Base-by-base conservation (phyloP, 352 stramenopile genomes). In the Pseudoperonospora humuli region DNA sequence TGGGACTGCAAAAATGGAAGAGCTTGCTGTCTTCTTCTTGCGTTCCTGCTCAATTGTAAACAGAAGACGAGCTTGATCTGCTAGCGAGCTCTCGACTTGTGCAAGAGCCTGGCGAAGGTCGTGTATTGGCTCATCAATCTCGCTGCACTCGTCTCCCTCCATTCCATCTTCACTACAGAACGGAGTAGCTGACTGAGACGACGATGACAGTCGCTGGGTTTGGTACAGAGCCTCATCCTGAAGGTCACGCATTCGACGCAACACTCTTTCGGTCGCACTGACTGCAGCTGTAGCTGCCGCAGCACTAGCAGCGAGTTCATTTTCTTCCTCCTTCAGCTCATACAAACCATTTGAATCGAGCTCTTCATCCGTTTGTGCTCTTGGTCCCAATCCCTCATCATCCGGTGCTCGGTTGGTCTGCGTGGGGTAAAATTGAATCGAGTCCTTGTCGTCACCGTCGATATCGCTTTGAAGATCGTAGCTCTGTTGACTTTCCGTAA, bases 71-170 rank as follows among this genome's bases (percentile, higher is more conserved):
- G 66, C 67, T 45, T 85, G 67, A 45, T 73, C 64, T 6, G 67
- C 73, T 27, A 85, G 61, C 7, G 73, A 68, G 38, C 54, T 68
- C 49, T 81, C 62, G 3, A 81, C 68, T 36, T 78, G 59, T 11
- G 56, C 44, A 13, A 80, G 64, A 28, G 57, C 58, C 25, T 54
- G 51, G 1, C 47, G 48, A 6, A 62, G 34, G 25, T 67, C 52
- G 56, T 47, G 46, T 28, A 70, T 50, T 10, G 56, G 35, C 13
- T 54, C 53, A 25, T 60, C 39, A 10, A 53, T 39, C 15, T 54
- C 54, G 17, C 33, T 57, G 26, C 36, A 39, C 15, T 37, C 24
- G 35, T 49, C 45, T 37, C 41, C 49, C 4, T 53, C n/a, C n/a
- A n/a, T n/a, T n/a, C n/a, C 42, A 8, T 56, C 50, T 23, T 52